Evolutionary conservation across 805 yeast genomes (phyloP).

Genomic region (Jamesozyma lodderae): DNA sequence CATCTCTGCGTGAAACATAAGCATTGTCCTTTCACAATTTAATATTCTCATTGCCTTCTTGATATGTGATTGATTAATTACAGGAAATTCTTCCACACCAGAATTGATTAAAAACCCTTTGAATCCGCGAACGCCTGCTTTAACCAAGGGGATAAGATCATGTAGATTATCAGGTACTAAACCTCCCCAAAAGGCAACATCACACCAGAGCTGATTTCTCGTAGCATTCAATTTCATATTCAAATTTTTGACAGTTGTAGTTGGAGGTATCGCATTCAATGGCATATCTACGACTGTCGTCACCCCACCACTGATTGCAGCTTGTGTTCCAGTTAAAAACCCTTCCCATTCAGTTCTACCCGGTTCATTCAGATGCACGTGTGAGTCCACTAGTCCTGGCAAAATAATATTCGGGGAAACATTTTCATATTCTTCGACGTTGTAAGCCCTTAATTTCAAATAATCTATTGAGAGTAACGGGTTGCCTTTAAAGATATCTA

Average conservation of each 20-base stretch:
- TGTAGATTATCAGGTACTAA: conserved; percentile 68
- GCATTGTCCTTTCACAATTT: conserved; percentile 53
- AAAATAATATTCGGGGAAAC: conserved; percentile 57
- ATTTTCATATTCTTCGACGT: conserved; percentile 40
- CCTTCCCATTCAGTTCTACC: conserved; percentile 99
- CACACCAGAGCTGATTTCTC: conserved; percentile 76
- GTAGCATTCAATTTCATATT: conserved; percentile 73
- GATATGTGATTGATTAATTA: conserved; percentile 57
- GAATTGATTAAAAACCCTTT: conserved; percentile 88
- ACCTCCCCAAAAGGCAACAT: conserved; percentile 96
- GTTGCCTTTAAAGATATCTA: conserved; percentile 37
- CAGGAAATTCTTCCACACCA: conserved; percentile 95
- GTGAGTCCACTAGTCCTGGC: conserved; percentile 91
- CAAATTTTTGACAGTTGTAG: conserved; percentile 74
- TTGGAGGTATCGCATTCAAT: conserved; percentile 89
- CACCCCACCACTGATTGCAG: conserved; percentile 94
- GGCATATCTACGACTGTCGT: conserved; percentile 97
- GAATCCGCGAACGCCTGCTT: conserved; percentile 88
- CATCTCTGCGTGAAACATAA: conserved; percentile 94
- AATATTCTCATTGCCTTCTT: conserved; percentile 56
- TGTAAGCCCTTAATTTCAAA: conserved; percentile 34
- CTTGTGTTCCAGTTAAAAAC: conserved; percentile 88
- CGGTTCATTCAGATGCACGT: conserved; percentile 91
- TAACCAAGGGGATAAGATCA: conserved; percentile 64
- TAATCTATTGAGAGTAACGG: conserved; percentile 33